These are phyloP conservation scores for Aspergillus nanangensis DNA, from an alignment of 495 filamentous ascomycete genomes.

Conservation along the genomic window DNA sequence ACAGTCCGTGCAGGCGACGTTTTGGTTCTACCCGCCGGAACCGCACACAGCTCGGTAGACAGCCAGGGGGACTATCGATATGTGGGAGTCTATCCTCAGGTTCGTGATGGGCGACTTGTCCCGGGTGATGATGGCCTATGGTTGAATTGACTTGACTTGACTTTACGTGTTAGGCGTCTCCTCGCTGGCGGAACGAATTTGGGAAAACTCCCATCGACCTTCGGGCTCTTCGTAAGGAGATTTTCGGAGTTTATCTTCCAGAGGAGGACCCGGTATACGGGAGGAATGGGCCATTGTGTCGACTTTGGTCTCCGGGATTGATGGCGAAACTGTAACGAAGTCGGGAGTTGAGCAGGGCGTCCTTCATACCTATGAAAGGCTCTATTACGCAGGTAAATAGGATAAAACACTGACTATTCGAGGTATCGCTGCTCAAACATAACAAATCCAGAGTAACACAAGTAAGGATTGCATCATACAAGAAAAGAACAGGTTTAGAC, in stretches of 20 bases:
- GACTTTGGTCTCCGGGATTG: too few species aligned
- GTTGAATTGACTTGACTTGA: too few species aligned
- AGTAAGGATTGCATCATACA: too few species aligned
- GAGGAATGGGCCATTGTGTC: neutral
- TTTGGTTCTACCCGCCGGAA: constrained; percentile 6
- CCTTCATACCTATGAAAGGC: too few species aligned
- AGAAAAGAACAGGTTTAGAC: too few species aligned
- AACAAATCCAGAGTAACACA: too few species aligned
- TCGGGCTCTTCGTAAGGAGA: constrained; percentile 1
- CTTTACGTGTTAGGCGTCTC: constrained; percentile 2
- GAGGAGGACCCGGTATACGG: neutral
- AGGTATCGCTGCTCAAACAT: too few species aligned
- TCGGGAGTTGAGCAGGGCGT: too few species aligned
- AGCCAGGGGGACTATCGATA: constrained; percentile 3
- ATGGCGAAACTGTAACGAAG: too few species aligned
- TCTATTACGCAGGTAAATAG: too few species aligned
- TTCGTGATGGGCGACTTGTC: neutral
- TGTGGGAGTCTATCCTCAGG: constrained; percentile 6
- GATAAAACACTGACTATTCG: too few species aligned
- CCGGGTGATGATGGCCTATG: too few species aligned
- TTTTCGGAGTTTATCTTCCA: neutral
- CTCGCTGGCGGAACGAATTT: constrained; percentile 3
- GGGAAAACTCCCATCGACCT: constrained; percentile 2
- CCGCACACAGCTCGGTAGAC: constrained; percentile 4
- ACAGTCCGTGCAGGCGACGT: constrained; percentile 6